Conservation (phyloP, 2,329 filamentous ascomycete genomes). For the Fusarium tjaetaba region DNA sequence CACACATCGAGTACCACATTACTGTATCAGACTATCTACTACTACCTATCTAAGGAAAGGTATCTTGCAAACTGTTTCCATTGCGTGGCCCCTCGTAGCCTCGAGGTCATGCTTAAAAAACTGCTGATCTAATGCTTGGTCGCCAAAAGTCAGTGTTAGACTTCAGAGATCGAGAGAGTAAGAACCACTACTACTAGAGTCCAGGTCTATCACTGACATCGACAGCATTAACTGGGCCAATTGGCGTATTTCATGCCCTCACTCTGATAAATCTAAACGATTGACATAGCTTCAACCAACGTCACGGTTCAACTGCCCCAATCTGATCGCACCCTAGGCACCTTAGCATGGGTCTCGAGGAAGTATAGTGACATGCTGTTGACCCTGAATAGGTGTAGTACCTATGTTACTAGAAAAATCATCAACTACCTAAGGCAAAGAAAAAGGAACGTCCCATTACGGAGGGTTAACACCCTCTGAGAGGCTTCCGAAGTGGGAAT, state of each 20-base stretch:
- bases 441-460: slow-evolving; percentile 7
- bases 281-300: neutral
- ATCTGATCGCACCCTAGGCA: neutral
- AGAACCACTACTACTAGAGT: neutral
- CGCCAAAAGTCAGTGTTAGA: neutral
- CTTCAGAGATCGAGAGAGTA: neutral
- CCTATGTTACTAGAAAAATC: neutral
- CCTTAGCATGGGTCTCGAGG: neutral
- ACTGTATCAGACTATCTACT: neutral
- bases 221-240: neutral
- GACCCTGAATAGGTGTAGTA: neutral
- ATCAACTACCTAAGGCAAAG: neutral
- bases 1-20: neutral
- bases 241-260: neutral
- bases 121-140: neutral
- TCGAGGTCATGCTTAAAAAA: neutral
- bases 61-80: neutral
- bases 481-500: neutral
- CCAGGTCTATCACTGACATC: neutral
- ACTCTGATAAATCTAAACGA: neutral
- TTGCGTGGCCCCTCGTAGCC: neutral
- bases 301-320: neutral
- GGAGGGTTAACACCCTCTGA: neutral
- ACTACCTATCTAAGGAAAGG: neutral
- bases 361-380: neutral